phyloP scores from a whole-genome alignment of 2,329 filamentous ascomycete species.

The Penicillium psychrosexuale region DNA sequence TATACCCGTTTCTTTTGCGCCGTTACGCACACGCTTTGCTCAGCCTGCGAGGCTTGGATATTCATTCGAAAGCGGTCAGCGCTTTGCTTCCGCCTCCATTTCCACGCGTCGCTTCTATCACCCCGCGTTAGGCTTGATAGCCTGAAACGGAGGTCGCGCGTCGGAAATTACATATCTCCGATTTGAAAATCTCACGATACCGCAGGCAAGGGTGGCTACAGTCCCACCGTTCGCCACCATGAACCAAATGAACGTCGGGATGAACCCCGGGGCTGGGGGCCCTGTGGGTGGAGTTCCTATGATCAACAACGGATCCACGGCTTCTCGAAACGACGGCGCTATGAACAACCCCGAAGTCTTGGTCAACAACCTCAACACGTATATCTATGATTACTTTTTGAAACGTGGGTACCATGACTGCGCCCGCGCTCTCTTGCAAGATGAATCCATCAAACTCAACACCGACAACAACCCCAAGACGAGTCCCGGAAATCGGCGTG shows the following conservation, averaged over 20 bases:
- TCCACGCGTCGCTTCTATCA: conserved; percentile 18
- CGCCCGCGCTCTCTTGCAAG: conserved; percentile 69
- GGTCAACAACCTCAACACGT: conserved; percentile 56
- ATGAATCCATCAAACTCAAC: conserved; percentile 60
- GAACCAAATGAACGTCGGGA: conserved; percentile 58
- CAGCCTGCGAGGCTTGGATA: neutral
- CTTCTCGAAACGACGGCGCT: conserved; percentile 43
- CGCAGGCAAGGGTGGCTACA: conserved; percentile 36
- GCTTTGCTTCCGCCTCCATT: conserved; percentile 16
- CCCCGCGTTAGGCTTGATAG: conserved; percentile 28
- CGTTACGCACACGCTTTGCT: conserved; percentile 5
- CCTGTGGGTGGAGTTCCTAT: conserved; percentile 57
- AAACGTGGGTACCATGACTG: conserved; percentile 80
- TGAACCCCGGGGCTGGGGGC: conserved; percentile 54
- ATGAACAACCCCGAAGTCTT: conserved; percentile 39
- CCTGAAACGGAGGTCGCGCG: conserved; percentile 36
- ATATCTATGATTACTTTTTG: conserved; percentile 74
- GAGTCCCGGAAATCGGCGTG: conserved; percentile 64
- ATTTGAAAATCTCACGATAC: conserved; percentile 28
- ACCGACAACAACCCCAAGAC: conserved; percentile 57
- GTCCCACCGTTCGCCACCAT: conserved; percentile 41
- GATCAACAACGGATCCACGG: conserved; percentile 51
- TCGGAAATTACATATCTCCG: conserved; percentile 21
- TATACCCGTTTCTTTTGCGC: conserved; percentile 3
- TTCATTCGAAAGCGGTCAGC: conserved; percentile 15